Evolutionary conservation across 441 rosid species (phyloP).

Genomic region (Gossypium armourianum): DNA sequence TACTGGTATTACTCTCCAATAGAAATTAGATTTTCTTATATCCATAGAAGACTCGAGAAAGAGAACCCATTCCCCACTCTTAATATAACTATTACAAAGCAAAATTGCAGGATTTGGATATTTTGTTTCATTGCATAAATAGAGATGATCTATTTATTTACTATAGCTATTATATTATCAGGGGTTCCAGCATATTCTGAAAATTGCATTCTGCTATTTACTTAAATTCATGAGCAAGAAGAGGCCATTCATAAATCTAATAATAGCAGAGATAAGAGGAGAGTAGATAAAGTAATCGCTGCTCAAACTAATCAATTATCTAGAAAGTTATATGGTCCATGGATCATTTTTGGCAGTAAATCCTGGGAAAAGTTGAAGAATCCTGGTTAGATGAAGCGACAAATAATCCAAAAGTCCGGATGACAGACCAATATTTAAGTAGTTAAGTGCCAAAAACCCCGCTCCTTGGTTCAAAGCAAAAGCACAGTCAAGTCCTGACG

Average conservation of each 20-base stretch:
- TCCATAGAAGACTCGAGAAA: background rate
- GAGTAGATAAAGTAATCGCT: background rate
- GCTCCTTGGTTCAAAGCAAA: conserved; percentile 24
- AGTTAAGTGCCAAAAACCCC: conserved; percentile 19
- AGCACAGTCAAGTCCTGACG: conserved; percentile 14
- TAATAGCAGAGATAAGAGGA: background rate
- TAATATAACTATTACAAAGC: background rate
- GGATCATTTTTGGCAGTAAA: conserved; percentile 28
- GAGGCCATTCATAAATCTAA: background rate
- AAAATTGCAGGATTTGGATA: background rate
- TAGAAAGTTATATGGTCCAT: conserved; percentile 11
- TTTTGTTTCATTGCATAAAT: background rate
- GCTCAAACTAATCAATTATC: background rate
- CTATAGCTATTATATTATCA: too few species aligned
- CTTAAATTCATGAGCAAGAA: background rate
- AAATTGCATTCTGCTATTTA: background rate
- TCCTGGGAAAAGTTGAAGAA: conserved; percentile 22
- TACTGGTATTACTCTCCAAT: background rate
- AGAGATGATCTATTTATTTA: background rate
- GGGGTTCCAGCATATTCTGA: background rate
- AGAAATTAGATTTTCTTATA: too few species aligned
- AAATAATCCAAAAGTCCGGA: conserved; percentile 35
- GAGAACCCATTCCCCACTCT: background rate
- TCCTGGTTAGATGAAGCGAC: conserved; percentile 20
- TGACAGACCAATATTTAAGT: conserved; percentile 18